Percentiles rank a stretch among this genome's conserved stretches.
These are phyloP conservation scores for Trifolium pratense DNA, from an alignment of 306 rosid species.

Conservation along the genomic window DNA sequence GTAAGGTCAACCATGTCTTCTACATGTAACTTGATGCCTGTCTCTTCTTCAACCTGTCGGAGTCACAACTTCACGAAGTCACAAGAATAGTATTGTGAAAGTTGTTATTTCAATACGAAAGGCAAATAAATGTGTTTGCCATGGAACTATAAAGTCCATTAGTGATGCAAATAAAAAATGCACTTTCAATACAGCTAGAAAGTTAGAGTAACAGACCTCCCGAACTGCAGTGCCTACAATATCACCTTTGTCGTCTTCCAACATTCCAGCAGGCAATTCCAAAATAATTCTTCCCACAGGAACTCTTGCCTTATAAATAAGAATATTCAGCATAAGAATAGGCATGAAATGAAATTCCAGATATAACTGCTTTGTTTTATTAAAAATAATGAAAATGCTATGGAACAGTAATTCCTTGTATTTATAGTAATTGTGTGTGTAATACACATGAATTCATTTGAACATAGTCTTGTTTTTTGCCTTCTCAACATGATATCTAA, in stretches of 20 bases:
- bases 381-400: background rate
- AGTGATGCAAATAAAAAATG: conserved; percentile 2
- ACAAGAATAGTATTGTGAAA: conserved; percentile 2
- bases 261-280: conserved; percentile 99
- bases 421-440: background rate
- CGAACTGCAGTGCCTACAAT: conserved; percentile 92
- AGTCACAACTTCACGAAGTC: conserved; percentile 23
- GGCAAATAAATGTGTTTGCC: conserved; percentile 14
- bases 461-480: background rate
- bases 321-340: conserved; percentile 43
- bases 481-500: background rate
- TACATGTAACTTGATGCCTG: conserved; percentile 69
- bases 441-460: background rate
- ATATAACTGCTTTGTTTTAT: background rate
- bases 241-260: conserved; percentile 82
- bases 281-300: conserved; percentile 77
- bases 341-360: conserved; percentile 6
- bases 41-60: conserved; percentile 90
- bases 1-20: conserved; percentile 87
- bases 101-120: conserved; percentile 10
- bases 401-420: background rate
- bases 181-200: conserved; percentile 21
- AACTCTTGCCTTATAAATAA: conserved; percentile 72
- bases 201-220: conserved; percentile 61
- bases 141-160: conserved; percentile 26